These are phyloP conservation scores for Zygosaccharomyces kombuchaensis DNA, from an alignment of 805 yeast species.

Conservation along the genomic window DNA sequence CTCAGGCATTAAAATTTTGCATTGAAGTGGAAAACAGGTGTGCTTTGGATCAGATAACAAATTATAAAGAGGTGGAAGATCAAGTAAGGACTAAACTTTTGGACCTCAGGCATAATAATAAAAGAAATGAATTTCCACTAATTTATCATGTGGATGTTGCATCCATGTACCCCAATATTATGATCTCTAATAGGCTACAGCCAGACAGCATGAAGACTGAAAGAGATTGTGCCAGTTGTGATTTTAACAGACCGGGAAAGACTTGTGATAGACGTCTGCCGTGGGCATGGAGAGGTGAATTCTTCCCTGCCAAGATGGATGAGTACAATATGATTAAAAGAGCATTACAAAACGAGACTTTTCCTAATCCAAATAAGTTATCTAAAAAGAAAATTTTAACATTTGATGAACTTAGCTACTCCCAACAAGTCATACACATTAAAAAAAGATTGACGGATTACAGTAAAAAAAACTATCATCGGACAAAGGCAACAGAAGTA, in stretches of 20 bases:
- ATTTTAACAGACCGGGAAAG: constrained; percentile 92
- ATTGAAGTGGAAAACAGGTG: constrained; percentile 76
- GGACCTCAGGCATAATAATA: constrained; percentile 58
- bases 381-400: constrained; percentile 54
- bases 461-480: constrained; percentile 79
- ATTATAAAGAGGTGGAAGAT: constrained; percentile 69
- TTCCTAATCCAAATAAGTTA: constrained; percentile 56
- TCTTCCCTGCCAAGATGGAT: constrained; percentile 81
- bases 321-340: constrained; percentile 88
- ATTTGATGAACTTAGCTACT: constrained; percentile 70
- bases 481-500: constrained; percentile 74
- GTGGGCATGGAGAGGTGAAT: constrained; percentile 99
- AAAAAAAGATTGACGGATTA: constrained; percentile 79
- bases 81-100: constrained; percentile 51
- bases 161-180: constrained; percentile 98
- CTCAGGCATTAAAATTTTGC: constrained; percentile 73
- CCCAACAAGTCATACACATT: constrained; percentile 71
- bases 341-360: constrained; percentile 72
- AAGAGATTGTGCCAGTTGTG: constrained; percentile 96
- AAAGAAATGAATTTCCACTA: constrained; percentile 70
- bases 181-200: constrained; percentile 94
- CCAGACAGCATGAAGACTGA: constrained; percentile 97
- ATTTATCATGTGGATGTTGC: constrained; percentile 99
- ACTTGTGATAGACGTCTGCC: constrained; percentile 84
- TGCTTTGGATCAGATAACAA: constrained; percentile 69